Percentiles rank a stretch among this genome's conserved stretches.
phyloP scores from a whole-genome alignment of 805 yeast species.

The Saturnispora hagleri region DNA sequence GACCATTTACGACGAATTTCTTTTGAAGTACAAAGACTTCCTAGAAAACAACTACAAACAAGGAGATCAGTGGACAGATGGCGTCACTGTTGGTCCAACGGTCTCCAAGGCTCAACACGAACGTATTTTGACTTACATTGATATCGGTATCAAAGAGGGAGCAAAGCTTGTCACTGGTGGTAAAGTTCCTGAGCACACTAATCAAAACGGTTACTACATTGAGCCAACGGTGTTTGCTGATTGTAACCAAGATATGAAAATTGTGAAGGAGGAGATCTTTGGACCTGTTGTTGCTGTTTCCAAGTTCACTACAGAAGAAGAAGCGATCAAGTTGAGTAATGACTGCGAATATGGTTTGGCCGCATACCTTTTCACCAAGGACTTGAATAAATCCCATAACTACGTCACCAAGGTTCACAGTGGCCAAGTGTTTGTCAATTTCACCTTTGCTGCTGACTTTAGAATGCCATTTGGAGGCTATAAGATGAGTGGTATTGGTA shows the following conservation, averaged over 20 bases:
- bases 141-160: slow-evolving; percentile 74
- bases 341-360: slow-evolving; percentile 80
- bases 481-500: slow-evolving; percentile 86
- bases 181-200: slow-evolving; percentile 26
- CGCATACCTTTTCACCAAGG: slow-evolving; percentile 80
- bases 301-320: slow-evolving; percentile 76
- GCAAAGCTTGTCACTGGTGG: slow-evolving; percentile 71
- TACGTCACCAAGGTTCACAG: slow-evolving; percentile 70
- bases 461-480: slow-evolving; percentile 90
- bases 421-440: slow-evolving; percentile 90
- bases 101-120: slow-evolving; percentile 72
- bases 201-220: slow-evolving; percentile 53
- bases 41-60: slow-evolving; percentile 45
- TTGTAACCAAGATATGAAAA: slow-evolving; percentile 56
- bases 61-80: slow-evolving; percentile 79
- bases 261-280: slow-evolving; percentile 72
- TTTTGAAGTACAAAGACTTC: slow-evolving; percentile 47
- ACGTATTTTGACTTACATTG: slow-evolving; percentile 67
- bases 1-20: slow-evolving; percentile 66
- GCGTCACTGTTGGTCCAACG: slow-evolving; percentile 85
- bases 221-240: slow-evolving; percentile 71
- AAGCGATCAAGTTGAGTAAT: slow-evolving; percentile 71
- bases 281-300: slow-evolving; percentile 87
- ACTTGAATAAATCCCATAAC: slow-evolving; percentile 64
- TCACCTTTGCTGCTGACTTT: slow-evolving; percentile 81